These are phyloP conservation scores for Coriolopsis trogii DNA, from an alignment of 1,284 basidiomycete species.

Conservation along the genomic window DNA sequence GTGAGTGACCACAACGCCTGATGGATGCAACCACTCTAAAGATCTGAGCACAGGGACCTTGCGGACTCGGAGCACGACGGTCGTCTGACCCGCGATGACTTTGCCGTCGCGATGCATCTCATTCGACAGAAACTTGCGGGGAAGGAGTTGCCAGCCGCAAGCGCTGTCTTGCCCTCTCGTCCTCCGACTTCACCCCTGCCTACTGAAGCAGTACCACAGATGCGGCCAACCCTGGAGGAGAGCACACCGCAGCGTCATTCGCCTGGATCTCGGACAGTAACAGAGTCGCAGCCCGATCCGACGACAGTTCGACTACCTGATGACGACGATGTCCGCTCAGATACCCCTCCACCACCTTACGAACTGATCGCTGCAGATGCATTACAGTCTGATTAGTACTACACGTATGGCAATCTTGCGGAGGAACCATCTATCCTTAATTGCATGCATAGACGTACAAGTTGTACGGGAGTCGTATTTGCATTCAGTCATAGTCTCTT, in stretches of 20 bases:
- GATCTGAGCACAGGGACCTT: conserved; percentile 93
- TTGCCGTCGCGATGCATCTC: conserved; percentile 95
- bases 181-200: neutral
- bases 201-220: neutral
- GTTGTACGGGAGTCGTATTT: no score
- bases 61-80: conserved; percentile 91
- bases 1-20: conserved; percentile 48
- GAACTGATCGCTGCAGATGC: conserved; percentile 17
- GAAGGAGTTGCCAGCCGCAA: conserved; percentile 65
- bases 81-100: conserved; percentile 86
- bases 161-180: neutral
- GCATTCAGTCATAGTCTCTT: no score
- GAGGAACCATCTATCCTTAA: no score
- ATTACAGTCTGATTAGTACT: neutral
- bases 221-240: neutral
- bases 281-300: neutral
- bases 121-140: conserved; percentile 88
- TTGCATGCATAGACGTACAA: no score
- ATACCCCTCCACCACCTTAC: conserved; percentile 31
- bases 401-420: no score
- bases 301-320: conserved; percentile 12
- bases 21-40: neutral
- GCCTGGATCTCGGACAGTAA: neutral
- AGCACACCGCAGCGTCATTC: neutral
- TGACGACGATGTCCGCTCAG: conserved; percentile 16